These are phyloP conservation scores for Hanseniaspora lindneri DNA, from an alignment of 805 yeast species.

Conservation along the genomic window DNA sequence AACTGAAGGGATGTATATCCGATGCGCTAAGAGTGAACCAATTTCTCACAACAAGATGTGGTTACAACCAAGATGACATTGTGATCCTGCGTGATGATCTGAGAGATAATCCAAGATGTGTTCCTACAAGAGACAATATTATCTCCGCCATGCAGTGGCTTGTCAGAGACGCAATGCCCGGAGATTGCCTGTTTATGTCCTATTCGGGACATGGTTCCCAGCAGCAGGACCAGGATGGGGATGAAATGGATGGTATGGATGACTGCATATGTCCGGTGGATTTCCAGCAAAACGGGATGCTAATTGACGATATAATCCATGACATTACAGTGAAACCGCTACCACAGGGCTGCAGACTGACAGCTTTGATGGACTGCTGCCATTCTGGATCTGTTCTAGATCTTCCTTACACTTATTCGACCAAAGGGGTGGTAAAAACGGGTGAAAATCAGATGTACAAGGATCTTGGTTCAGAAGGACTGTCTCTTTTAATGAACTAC, in stretches of 20 bases:
- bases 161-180: conserved; percentile 57
- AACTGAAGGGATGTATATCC: conserved; percentile 67
- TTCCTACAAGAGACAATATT: conserved; percentile 62
- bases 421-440: conserved; percentile 73
- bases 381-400: conserved; percentile 79
- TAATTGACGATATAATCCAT: conserved; percentile 66
- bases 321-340: conserved; percentile 56
- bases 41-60: conserved; percentile 35
- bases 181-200: conserved; percentile 70
- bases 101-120: conserved; percentile 32
- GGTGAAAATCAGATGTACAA: conserved; percentile 51
- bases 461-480: conserved; percentile 58
- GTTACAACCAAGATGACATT: conserved; percentile 44
- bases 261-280: conserved; percentile 66
- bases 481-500: conserved; percentile 48
- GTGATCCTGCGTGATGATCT: conserved; percentile 52
- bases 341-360: conserved; percentile 61
- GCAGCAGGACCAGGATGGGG: conserved; percentile 55
- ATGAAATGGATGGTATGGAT: conserved; percentile 63
- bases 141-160: conserved; percentile 74
- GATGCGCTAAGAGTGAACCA: conserved; percentile 49
- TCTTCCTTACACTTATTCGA: conserved; percentile 67
- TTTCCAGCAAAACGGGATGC: conserved; percentile 52
- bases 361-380: conserved; percentile 75
- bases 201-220: conserved; percentile 84